Base-by-base conservation (phyloP, 805 yeast genomes). In the Teunomyces barrocoloradensis region DNA sequence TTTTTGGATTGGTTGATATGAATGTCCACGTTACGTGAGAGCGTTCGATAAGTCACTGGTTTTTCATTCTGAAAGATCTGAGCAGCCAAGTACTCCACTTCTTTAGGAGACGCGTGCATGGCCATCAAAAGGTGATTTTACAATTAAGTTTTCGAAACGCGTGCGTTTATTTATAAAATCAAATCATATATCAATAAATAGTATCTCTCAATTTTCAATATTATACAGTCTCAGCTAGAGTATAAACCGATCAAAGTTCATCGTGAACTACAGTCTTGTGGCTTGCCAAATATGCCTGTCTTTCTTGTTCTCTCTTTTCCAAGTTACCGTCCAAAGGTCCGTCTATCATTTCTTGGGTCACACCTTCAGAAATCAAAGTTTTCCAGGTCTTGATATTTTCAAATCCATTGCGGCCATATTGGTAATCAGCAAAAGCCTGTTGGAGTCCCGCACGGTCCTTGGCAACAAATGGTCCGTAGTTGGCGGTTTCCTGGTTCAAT, bases 391-490 rank as follows among this genome's bases (percentile, higher is more conserved):
- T 74, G 35, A 87, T 79, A 44, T 77, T 78, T 61, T 82, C 89
- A 57, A 87, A 87, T 0, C 92, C 92, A 61, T 85, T 84, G 23
- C 69, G 64, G 47, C 81, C 85, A 43, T 68, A 63, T 65, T 85
- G 92, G 63, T 85, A 91, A 61, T 87, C 90, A 64, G 69, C 57
- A 57, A 87, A 83, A 0, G 89, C 94, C 56, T 85, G 67, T 53
- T 81, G 75, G 50, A 90, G 84, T 52, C 79, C 80, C 44, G 81
- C 85, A 46, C 75, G 74, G 18, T 85, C 69, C 6, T 87, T 79
- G 51, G 87, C 92, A 15, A 90, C 97, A 61, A 90, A 91, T 11
- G 97, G 97, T 13, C 97, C 97, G 61, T 89, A 85, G 61, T 90
- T 96, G 28, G 88, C 86, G 46, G 86, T 75, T 13, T 81, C 79